Conservation (phyloP, 345 rosid genomes). For the Arabis alpina region DNA sequence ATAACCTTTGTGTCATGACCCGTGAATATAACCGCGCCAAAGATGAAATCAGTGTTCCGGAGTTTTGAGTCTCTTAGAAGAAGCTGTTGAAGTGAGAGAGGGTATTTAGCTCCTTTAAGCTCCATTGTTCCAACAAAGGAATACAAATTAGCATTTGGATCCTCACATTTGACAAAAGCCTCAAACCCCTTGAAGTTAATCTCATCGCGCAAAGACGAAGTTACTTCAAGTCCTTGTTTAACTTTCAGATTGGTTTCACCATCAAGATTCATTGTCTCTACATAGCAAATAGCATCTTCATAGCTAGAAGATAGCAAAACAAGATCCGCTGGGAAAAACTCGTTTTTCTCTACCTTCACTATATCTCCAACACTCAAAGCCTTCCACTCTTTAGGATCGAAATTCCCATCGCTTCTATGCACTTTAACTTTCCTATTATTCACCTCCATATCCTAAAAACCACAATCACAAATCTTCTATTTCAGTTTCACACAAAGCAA, state of each 20-base stretch:
- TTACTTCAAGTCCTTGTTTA: conserved; percentile 77
- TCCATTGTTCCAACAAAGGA: conserved; percentile 81
- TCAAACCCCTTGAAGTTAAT: conserved; percentile 60
- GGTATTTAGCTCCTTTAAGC: conserved; percentile 54
- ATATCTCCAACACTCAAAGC: conserved; percentile 77
- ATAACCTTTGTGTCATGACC: conserved; percentile 94
- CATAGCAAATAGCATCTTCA: conserved; percentile 84
- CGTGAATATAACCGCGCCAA: conserved; percentile 82
- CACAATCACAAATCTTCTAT: conserved; percentile 1
- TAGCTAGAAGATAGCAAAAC: conserved; percentile 80
- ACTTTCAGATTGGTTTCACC: conserved; percentile 93
- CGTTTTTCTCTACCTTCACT: conserved; percentile 82
- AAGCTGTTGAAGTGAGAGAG: conserved; percentile 83
- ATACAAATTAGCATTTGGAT: conserved; percentile 89
- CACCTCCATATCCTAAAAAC: conserved; percentile 66
- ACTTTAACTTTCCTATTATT: conserved; percentile 80
- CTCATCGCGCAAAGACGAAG: conserved; percentile 65
- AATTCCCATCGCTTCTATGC: conserved; percentile 59
- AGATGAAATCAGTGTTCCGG: conserved; percentile 77
- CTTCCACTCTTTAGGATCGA: conserved; percentile 65
- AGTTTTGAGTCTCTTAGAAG: conserved; percentile 88
- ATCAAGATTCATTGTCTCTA: conserved; percentile 96
- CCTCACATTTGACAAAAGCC: conserved; percentile 78
- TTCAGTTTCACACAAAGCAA: background rate
- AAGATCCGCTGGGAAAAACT: conserved; percentile 87